These are phyloP conservation scores for Eurotiales sp. DNA, from an alignment of 2,329 filamentous ascomycete genomes.

Conservation along the genomic window DNA sequence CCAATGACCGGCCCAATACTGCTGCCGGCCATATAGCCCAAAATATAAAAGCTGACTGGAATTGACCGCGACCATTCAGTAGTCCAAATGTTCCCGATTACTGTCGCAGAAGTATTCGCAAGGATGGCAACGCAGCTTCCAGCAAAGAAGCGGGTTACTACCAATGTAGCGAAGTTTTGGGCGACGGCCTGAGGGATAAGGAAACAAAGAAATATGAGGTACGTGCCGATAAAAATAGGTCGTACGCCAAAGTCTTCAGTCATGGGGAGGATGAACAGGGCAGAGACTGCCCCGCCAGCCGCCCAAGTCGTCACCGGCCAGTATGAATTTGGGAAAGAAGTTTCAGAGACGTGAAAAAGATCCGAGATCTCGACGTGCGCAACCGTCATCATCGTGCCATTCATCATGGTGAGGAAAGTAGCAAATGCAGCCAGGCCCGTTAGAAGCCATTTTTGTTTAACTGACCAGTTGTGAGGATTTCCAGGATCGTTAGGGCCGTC, in stretches of 20 bases:
- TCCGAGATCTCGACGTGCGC: constrained; percentile 35
- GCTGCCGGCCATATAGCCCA: constrained; percentile 38
- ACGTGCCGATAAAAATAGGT: constrained; percentile 38
- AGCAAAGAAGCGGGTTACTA: constrained; percentile 43
- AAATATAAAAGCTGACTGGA: constrained; percentile 41
- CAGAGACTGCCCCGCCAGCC: constrained; percentile 25
- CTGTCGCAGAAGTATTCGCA: constrained; percentile 31
- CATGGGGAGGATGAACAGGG: constrained; percentile 29
- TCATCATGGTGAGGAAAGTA: constrained; percentile 31
- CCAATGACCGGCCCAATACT: constrained; percentile 46
- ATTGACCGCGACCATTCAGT: constrained; percentile 33
- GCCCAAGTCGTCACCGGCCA: constrained; percentile 33
- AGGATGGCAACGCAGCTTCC: constrained; percentile 40
- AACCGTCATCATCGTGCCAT: constrained; percentile 38
- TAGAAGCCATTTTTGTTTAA: constrained; percentile 32
- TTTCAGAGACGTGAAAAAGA: constrained; percentile 27
- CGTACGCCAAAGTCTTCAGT: constrained; percentile 41
- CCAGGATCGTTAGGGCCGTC: constrained; percentile 28
- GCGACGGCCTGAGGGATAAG: constrained; percentile 43
- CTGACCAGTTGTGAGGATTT: constrained; percentile 39
- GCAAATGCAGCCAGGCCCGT: constrained; percentile 26
- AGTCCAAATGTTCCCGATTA: constrained; percentile 32
- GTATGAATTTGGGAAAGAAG: constrained; percentile 28
- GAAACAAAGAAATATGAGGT: constrained; percentile 39
- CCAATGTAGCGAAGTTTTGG: constrained; percentile 43